Conservation (phyloP, 176 grass and related monocot genomes). For the Dactylis glomerata region DNA sequence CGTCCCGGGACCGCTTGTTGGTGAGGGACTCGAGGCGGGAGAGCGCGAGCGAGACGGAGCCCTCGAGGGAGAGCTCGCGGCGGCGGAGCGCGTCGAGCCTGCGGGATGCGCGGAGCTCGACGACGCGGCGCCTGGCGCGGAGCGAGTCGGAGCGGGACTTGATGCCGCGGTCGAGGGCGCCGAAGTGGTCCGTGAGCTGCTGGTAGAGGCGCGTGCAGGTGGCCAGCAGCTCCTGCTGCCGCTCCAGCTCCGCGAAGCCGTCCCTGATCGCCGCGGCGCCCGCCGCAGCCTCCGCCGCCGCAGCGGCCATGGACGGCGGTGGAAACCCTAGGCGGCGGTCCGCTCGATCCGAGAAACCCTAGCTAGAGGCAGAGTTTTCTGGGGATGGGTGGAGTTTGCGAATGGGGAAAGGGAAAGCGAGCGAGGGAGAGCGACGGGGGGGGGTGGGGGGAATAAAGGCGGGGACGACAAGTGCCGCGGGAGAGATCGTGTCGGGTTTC, state of each 20-base stretch:
- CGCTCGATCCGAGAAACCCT: conserved; percentile 18
- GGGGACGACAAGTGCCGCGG: background rate
- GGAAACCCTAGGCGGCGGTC: background rate
- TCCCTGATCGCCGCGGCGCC: conserved; percentile 37
- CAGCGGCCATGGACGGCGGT: conserved; percentile 31
- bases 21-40: conserved; percentile 40
- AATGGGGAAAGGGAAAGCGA: conserved; percentile 3
- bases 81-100: conserved; percentile 52
- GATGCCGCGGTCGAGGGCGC: conserved; percentile 58
- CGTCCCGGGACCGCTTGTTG: background rate
- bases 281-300: conserved; percentile 22
- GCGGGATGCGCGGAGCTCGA: conserved; percentile 46
- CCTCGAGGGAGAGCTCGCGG: conserved; percentile 60
- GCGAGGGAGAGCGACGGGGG: background rate
- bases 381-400: background rate
- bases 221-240: conserved; percentile 70
- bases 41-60: conserved; percentile 51
- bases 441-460: background rate
- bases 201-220: conserved; percentile 72
- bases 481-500: background rate
- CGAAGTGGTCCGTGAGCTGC: conserved; percentile 74
- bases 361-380: conserved; percentile 29
- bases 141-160: conserved; percentile 55
- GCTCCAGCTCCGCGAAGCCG: conserved; percentile 76
- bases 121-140: conserved; percentile 46